phyloP scores from a whole-genome alignment of 176 grass and related monocot species.

The Saccharum spontaneum region DNA sequence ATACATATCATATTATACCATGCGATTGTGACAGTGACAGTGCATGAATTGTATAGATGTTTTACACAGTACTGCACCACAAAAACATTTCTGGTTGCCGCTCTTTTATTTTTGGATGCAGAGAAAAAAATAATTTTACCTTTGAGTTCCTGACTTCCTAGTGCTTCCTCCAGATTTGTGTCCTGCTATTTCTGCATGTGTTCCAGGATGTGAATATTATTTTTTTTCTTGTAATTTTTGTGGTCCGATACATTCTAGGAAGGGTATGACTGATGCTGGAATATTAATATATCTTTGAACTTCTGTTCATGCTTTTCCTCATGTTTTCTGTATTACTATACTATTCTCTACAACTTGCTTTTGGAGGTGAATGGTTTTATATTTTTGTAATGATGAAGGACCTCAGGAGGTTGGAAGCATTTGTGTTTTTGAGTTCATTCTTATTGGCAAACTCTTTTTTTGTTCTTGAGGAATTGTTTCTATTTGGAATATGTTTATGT shows the following conservation, averaged over 20 bases:
- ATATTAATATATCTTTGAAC: not conserved
- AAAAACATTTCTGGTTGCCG: too few species aligned
- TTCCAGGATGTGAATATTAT: not conserved
- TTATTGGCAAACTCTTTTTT: not conserved
- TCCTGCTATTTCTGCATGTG: too few species aligned
- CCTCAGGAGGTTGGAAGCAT: not conserved
- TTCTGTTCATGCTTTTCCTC: not conserved
- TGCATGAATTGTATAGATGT: too few species aligned
- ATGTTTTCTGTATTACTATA: not conserved
- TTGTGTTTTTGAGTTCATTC: not conserved
- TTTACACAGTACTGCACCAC: too few species aligned
- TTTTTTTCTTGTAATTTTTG: not conserved
- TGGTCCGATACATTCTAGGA: not conserved
- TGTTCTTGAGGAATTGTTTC: not conserved
- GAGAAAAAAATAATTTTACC: too few species aligned
- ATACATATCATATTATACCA: too few species aligned
- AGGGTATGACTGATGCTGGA: not conserved
- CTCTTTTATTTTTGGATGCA: too few species aligned
- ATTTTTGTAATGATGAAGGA: not conserved
- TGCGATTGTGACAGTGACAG: too few species aligned
- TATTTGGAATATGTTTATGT: not conserved
- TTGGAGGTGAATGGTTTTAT: not conserved
- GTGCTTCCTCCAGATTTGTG: too few species aligned
- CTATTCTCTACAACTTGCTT: not conserved
- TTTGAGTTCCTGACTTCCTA: too few species aligned